These are phyloP conservation scores for Prillingera fragicola DNA, from an alignment of 1,284 basidiomycete genomes.

Conservation along the genomic window DNA sequence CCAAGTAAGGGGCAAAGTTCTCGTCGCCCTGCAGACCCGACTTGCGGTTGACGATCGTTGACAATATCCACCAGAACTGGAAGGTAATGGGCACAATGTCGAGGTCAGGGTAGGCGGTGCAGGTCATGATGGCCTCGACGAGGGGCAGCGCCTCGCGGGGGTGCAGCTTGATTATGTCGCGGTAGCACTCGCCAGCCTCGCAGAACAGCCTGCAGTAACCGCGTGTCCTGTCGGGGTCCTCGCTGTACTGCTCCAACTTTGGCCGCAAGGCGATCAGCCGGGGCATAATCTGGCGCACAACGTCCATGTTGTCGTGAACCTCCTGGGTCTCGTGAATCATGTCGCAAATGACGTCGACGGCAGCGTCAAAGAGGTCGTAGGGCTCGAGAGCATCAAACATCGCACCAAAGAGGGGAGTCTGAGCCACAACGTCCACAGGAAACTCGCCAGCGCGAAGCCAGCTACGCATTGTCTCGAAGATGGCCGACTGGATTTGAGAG, in stretches of 20 bases:
- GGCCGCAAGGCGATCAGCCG: slow-evolving; percentile 68
- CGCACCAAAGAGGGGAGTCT: slow-evolving; percentile 75
- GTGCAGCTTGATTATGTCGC: slow-evolving; percentile 80
- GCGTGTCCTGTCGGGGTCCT: slow-evolving; percentile 82
- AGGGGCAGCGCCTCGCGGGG: slow-evolving; percentile 86
- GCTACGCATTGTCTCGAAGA: slow-evolving; percentile 79
- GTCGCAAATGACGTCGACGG: slow-evolving; percentile 88
- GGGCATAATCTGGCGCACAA: slow-evolving; percentile 82
- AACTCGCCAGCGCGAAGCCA: slow-evolving; percentile 91
- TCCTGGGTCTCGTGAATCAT: slow-evolving; percentile 98
- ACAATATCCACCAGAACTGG: slow-evolving; percentile 94
- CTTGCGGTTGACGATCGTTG: slow-evolving; percentile 62
- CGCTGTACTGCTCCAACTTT: slow-evolving; percentile 55
- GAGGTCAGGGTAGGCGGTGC: slow-evolving; percentile 85
- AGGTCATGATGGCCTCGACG: slow-evolving; percentile 89
- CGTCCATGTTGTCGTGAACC: slow-evolving; percentile 84
- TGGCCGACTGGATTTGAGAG: slow-evolving; percentile 67
- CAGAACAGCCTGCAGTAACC: slow-evolving; percentile 88
- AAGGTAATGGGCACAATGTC: slow-evolving; percentile 98
- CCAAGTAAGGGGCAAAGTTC: slow-evolving; percentile 54
- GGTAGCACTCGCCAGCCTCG: slow-evolving; percentile 95
- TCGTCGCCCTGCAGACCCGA: slow-evolving; percentile 23
- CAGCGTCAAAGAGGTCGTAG: slow-evolving; percentile 83
- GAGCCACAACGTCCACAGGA: slow-evolving; percentile 58
- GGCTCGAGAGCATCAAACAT: slow-evolving; percentile 78